phyloP scores from a whole-genome alignment of 2,329 filamentous ascomycete species.

The Geosmithia putterillii region DNA sequence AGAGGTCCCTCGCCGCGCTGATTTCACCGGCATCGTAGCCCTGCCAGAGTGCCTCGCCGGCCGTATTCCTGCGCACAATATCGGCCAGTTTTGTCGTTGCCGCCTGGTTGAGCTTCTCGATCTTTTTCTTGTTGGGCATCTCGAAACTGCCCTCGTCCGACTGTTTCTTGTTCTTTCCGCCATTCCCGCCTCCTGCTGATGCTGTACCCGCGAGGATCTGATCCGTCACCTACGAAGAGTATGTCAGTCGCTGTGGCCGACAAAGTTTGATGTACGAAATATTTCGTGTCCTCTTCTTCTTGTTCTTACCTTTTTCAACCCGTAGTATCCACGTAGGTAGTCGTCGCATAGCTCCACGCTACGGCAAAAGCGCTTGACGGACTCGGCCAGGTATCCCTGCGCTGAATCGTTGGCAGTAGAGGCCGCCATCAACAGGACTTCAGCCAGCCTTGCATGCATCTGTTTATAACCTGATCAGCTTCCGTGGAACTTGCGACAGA shows the following conservation, averaged over 20 bases:
- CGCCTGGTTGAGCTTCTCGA: conserved; percentile 57
- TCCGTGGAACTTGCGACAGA: too few relatives aligned
- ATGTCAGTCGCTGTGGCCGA: not conserved
- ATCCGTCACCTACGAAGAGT: conserved; percentile 28
- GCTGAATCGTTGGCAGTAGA: conserved; percentile 27
- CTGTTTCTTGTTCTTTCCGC: conserved; percentile 29
- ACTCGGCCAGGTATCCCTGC: conserved; percentile 51
- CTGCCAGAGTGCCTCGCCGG: conserved; percentile 53
- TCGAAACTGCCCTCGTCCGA: conserved; percentile 35
- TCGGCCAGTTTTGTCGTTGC: conserved; percentile 66
- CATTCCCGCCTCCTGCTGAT: conserved; percentile 5
- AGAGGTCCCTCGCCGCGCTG: conserved; percentile 54
- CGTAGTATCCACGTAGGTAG: conserved; percentile 87
- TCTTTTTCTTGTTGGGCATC: conserved; percentile 42
- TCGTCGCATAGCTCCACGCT: conserved; percentile 90
- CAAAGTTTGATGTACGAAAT: not conserved
- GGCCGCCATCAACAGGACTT: conserved; percentile 64
- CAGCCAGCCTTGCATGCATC: conserved; percentile 80
- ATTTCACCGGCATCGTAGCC: conserved; percentile 64
- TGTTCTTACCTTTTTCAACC: conserved; percentile 60
- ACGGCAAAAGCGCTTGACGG: conserved; percentile 74
- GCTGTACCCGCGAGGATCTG: conserved; percentile 27
- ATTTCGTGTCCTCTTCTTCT: too few relatives aligned
- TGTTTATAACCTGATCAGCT: too few relatives aligned
- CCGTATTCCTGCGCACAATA: conserved; percentile 54